Conservation (phyloP, 768 basidiomycete species). For the Ramaria sp. region DNA sequence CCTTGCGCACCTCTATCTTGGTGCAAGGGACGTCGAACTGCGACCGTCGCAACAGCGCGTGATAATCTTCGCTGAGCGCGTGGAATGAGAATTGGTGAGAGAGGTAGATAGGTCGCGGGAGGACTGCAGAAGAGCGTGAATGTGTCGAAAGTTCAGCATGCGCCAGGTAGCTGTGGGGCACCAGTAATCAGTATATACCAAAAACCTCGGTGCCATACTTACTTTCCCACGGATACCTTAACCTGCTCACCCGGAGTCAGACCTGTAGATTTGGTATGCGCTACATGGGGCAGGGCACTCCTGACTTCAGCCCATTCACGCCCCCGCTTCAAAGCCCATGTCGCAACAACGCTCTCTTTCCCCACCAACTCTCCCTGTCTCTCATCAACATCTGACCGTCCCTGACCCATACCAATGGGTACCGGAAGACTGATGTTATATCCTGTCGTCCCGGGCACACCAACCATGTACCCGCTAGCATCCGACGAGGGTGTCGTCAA, state of each 20-base stretch:
- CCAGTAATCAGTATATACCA: too few relatives aligned
- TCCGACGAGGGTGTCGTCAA: slow-evolving; percentile 5
- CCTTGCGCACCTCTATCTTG: slow-evolving; percentile 61
- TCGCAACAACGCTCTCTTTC: slow-evolving; percentile 38
- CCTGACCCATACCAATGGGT: neutral
- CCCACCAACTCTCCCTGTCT: slow-evolving; percentile 26
- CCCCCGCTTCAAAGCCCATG: slow-evolving; percentile 50
- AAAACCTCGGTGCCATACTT: neutral
- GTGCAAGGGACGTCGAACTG: slow-evolving; percentile 45
- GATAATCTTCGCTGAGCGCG: slow-evolving; percentile 65
- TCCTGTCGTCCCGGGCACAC: neutral
- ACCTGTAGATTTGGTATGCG: too few relatives aligned
- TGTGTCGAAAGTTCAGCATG: slow-evolving; percentile 76
- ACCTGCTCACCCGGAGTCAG: neutral
- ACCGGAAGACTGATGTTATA: neutral
- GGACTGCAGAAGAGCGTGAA: slow-evolving; percentile 43
- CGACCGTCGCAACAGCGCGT: slow-evolving; percentile 59
- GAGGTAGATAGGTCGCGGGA: slow-evolving; percentile 72
- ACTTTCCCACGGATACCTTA: neutral
- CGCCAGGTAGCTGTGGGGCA: slow-evolving; percentile 41
- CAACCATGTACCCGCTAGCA: neutral
- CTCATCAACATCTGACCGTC: slow-evolving; percentile 22
- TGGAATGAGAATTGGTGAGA: slow-evolving; percentile 80
- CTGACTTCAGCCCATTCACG: slow-evolving; percentile 45
- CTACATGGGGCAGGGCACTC: slow-evolving; percentile 16